phyloP scores from a whole-genome alignment of 768 basidiomycete species.

The Mycena indigotica region DNA sequence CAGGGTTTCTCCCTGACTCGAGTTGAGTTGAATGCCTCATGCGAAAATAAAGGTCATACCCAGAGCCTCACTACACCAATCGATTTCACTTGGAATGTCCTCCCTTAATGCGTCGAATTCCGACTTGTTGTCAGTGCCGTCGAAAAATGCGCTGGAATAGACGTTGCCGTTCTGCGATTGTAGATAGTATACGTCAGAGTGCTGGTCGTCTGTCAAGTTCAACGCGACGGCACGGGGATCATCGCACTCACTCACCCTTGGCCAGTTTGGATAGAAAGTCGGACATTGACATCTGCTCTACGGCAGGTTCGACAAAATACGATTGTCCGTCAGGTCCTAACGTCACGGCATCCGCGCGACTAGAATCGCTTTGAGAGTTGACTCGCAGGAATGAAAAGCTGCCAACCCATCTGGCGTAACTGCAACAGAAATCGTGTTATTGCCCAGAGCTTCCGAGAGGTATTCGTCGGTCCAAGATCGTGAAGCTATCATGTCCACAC shows the following conservation, averaged over 20 bases:
- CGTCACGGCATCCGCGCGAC: constrained; percentile 77
- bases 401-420: constrained; percentile 84
- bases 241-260: constrained; percentile 29
- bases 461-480: constrained; percentile 69
- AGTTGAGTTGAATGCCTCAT: background rate
- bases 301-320: constrained; percentile 78
- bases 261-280: constrained; percentile 48
- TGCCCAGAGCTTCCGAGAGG: constrained; percentile 57
- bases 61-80: constrained; percentile 77
- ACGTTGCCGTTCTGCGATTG: constrained; percentile 94
- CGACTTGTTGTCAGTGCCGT: constrained; percentile 38
- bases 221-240: background rate
- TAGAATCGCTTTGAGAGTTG: constrained; percentile 30
- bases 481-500: constrained; percentile 48
- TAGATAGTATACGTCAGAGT: constrained; percentile 61
- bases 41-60: constrained; percentile 47
- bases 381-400: background rate
- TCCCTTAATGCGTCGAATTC: constrained; percentile 64
- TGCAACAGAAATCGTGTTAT: constrained; percentile 65
- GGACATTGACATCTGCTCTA: constrained; percentile 67
- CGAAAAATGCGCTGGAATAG: constrained; percentile 51
- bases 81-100: constrained; percentile 70
- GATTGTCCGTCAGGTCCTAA: constrained; percentile 50
- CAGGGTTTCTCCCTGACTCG: constrained; percentile 59
- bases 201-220: constrained; percentile 1